Evolutionary conservation across 176 grass and related monocot genomes (phyloP).

Genomic region (Oryza coarctata): DNA sequence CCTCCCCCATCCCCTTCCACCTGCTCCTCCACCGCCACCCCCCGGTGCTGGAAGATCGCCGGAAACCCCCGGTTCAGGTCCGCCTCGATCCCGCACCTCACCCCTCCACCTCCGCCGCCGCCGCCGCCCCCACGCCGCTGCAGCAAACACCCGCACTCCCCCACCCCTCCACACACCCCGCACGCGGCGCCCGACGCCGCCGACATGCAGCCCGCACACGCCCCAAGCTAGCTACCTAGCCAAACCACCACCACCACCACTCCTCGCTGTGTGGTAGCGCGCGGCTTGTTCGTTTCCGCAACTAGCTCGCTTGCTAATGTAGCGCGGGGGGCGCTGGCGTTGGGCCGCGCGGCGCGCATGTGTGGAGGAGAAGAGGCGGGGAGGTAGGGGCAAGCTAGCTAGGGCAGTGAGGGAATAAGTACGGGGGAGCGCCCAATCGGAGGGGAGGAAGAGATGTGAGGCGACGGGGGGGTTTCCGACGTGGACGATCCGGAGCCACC

Average conservation of each 20-base stretch:
- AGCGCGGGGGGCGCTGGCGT: background rate
- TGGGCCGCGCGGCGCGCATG: background rate
- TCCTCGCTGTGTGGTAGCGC: conserved; percentile 14
- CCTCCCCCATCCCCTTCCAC: background rate
- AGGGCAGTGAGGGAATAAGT: conserved; percentile 44
- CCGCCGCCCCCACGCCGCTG: background rate
- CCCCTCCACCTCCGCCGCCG: background rate
- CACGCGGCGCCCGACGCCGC: conserved; percentile 45
- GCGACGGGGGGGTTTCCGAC: conserved; percentile 42
- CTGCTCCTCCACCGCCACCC: background rate
- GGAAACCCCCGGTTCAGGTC: conserved; percentile 51
- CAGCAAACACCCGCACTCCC: conserved; percentile 31
- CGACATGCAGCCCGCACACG: conserved; percentile 23
- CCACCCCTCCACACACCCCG: conserved; percentile 30
- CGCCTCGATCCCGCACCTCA: conserved; percentile 38
- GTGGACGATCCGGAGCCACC: conserved; percentile 55
- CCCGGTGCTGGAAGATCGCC: conserved; percentile 31
- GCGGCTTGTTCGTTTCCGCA: conserved; percentile 24
- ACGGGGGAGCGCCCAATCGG: conserved; percentile 35
- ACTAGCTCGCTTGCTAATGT: background rate
- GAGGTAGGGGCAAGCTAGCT: background rate
- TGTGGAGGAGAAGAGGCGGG: conserved; percentile 50
- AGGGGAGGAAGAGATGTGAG: conserved; percentile 36
- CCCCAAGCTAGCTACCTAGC: background rate
- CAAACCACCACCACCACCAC: background rate